Conservation (phyloP, 345 rosid species). For the Citrus australasica region DNA sequence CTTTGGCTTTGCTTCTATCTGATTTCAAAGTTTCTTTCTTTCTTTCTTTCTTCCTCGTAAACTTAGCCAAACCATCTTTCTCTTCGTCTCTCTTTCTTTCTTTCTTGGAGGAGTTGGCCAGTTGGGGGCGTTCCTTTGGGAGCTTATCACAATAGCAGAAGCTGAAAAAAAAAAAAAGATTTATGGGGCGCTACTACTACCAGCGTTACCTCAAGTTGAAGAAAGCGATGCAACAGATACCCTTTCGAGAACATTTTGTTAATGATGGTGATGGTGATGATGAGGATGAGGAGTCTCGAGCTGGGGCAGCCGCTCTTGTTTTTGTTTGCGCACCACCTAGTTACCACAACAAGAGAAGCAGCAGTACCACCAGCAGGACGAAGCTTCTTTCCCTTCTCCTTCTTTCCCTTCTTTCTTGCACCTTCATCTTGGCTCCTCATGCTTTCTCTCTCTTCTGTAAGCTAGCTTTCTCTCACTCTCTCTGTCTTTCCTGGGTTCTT, state of each 20-base stretch:
- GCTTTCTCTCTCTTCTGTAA: slow-evolving; percentile 55
- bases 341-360: slow-evolving; percentile 27
- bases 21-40: background rate
- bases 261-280: background rate
- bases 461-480: slow-evolving; percentile 11
- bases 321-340: slow-evolving; percentile 27
- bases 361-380: slow-evolving; percentile 49
- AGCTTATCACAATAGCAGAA: background rate
- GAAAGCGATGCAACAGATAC: slow-evolving; percentile 36
- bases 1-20: too few relatives aligned
- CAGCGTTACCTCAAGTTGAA: slow-evolving; percentile 45
- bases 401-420: slow-evolving; percentile 63
- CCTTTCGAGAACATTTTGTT: too few relatives aligned
- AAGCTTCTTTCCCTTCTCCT: slow-evolving; percentile 55
- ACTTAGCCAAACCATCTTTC: background rate
- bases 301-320: slow-evolving; percentile 8
- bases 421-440: slow-evolving; percentile 51
- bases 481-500: background rate
- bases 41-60: background rate
- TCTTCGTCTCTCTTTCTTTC: background rate
- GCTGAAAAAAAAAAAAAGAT: background rate
- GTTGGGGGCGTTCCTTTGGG: background rate
- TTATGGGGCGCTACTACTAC: slow-evolving; percentile 37
- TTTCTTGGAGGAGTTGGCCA: background rate
- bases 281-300: slow-evolving; percentile 22